phyloP scores from a whole-genome alignment of 805 yeast genomes.

The Kodamaea lidongshanica region DNA sequence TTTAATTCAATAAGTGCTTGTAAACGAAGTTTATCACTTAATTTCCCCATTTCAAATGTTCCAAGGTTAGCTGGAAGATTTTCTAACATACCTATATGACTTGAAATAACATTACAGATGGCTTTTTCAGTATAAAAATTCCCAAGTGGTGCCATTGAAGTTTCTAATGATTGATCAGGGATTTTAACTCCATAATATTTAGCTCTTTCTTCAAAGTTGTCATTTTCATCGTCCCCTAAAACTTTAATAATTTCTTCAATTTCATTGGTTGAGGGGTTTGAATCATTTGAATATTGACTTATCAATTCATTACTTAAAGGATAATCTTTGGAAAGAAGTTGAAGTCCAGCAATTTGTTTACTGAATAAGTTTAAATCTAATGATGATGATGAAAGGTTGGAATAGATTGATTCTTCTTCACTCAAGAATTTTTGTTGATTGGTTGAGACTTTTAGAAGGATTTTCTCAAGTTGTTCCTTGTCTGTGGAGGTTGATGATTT shows the following conservation, averaged over 20 bases:
- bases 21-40: constrained; percentile 43
- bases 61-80: constrained; percentile 66
- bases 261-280: constrained; percentile 40
- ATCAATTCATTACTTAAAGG: constrained; percentile 50
- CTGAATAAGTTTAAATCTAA: constrained; percentile 43
- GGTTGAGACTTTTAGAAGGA: constrained; percentile 22
- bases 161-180: constrained; percentile 21
- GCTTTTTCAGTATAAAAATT: constrained; percentile 45
- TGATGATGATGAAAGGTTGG: constrained; percentile 13
- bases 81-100: constrained; percentile 57
- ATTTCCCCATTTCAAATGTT: constrained; percentile 35
- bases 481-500: not conserved
- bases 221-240: constrained; percentile 3
- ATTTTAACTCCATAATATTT: constrained; percentile 32
- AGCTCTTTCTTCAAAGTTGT: constrained; percentile 32
- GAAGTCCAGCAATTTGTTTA: constrained; percentile 59
- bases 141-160: constrained; percentile 43
- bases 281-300: no score
- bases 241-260: constrained; percentile 13
- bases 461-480: constrained; percentile 20
- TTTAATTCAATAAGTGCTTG: constrained; percentile 66
- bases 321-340: constrained; percentile 57
- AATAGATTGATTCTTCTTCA: constrained; percentile 18
- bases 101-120: constrained; percentile 48
- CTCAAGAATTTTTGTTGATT: constrained; percentile 19